phyloP scores from a whole-genome alignment of 257 asterid species.

The Fraxinus quadrangulata region DNA sequence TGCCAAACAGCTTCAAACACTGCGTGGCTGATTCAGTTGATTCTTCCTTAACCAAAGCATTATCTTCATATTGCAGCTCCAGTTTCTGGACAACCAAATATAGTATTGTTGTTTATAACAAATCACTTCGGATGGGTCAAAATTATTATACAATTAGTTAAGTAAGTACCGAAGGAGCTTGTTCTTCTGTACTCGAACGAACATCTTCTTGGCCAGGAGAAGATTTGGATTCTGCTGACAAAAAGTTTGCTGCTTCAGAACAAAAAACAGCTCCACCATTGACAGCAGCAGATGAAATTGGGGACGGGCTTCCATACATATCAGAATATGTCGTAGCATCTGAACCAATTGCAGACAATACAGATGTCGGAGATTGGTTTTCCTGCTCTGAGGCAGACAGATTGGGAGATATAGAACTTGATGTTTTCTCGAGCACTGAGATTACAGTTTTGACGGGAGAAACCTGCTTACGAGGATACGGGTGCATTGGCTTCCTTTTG shows the following conservation, averaged over 20 bases:
- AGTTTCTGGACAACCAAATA: constrained; percentile 44
- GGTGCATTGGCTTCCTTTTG: constrained; percentile 90
- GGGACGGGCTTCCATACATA: constrained; percentile 45
- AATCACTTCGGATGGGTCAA: neutral
- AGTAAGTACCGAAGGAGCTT: constrained; percentile 47
- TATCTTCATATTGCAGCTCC: constrained; percentile 45
- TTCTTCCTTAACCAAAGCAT: constrained; percentile 39
- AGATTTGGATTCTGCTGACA: constrained; percentile 38
- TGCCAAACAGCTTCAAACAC: constrained; percentile 79
- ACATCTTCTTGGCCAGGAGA: constrained; percentile 40
- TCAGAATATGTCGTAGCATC: constrained; percentile 45
- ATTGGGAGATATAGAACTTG: constrained; percentile 35
- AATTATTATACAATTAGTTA: constrained; percentile 1
- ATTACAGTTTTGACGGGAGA: constrained; percentile 37
- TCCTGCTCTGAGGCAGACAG: constrained; percentile 35
- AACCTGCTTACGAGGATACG: constrained; percentile 84
- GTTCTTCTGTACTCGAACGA: constrained; percentile 46
- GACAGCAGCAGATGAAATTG: constrained; percentile 48
- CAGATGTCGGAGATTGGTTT: constrained; percentile 76
- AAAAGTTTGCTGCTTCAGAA: constrained; percentile 37
- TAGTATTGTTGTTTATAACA: constrained; percentile 8
- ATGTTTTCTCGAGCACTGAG: constrained; percentile 38
- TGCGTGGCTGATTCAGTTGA: constrained; percentile 47
- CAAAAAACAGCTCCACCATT: constrained; percentile 15
- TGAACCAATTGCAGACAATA: constrained; percentile 60